Evolutionary conservation across 2,329 filamentous ascomycete genomes (phyloP).

Genomic region (Remersonia thermophila): DNA sequence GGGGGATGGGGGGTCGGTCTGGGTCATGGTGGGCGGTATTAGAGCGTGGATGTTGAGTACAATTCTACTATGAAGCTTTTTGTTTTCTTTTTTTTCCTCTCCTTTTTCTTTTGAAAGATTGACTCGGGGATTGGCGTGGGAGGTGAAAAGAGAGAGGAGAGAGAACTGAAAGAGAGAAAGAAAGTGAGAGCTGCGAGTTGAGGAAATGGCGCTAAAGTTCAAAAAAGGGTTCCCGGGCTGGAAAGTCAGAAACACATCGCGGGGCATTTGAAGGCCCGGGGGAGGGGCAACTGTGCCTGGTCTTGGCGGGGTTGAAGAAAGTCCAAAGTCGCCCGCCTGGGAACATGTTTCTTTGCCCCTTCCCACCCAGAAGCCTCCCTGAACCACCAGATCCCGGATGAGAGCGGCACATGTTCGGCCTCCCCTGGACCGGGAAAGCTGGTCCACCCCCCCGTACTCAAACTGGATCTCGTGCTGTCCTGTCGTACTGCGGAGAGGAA

Average conservation of each 20-base stretch:
- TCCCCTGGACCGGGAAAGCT: too few species aligned
- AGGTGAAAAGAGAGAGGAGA: neutral
- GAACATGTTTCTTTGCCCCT: too few species aligned
- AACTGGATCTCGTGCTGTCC: too few species aligned
- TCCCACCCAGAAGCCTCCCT: too few species aligned
- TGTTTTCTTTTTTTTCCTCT: slow-evolving; percentile 3
- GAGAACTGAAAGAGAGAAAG: neutral
- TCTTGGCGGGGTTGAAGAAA: slow-evolving; percentile 9
- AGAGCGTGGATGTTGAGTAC: slow-evolving; percentile 1
- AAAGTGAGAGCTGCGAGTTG: too few species aligned
- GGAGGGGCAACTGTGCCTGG: too few species aligned
- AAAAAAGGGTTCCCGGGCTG: too few species aligned
- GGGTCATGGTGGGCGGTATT: slow-evolving; percentile 4
- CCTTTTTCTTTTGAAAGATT: neutral
- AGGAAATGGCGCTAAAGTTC: neutral
- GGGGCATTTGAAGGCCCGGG: slow-evolving; percentile 11
- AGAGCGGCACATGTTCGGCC: too few species aligned
- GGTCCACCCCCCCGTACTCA: too few species aligned
- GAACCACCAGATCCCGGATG: too few species aligned
- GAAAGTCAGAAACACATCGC: neutral
- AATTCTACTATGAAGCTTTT: too few species aligned
- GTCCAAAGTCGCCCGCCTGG: slow-evolving; percentile 2
- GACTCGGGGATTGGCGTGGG: neutral
- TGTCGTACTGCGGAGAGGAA: too few species aligned
- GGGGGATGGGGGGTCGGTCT: slow-evolving; percentile 32